Base-by-base conservation (phyloP, 139 green algal species). In the Micractinium sp. region DNA sequence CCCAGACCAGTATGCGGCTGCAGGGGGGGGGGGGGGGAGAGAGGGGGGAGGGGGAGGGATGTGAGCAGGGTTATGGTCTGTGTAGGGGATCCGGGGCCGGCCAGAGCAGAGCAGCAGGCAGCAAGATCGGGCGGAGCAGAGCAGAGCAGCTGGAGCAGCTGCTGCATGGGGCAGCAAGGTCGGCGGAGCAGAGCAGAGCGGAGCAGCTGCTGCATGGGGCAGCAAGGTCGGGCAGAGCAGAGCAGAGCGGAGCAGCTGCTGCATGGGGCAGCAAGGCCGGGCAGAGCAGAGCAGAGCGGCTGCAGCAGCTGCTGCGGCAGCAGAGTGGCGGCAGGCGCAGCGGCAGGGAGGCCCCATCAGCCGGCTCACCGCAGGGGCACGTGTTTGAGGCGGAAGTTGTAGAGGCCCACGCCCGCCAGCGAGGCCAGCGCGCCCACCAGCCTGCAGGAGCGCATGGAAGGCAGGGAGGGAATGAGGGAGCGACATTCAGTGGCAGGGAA, bases 371-470 rank as follows among this genome's bases (percentile, higher is more conserved):
- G 90, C 41, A 98, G 83, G 1, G 95, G 93, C 15, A 95, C 90
- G 19, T 92, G 39, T 85, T 98, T 97, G 36, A 98, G 91, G 31
- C 63, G 23, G 78, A 91, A 96, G 36, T 93, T 96, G 92, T 98
- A 98, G 89, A 95, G 94, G 5, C 81, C 94, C 39, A 98, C 94
- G 0, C 96, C 96, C 29, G 78, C 90, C 47, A 99, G 93, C 5
- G 89, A 92, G 5, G 98, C 96, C 16, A 99, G 73, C 15, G 90
- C 91, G 19, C 94, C 95, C 41, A 95, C 95, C 53, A 99, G 93
- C n/a, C 86, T 88, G 82, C 82, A 71, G 63, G 18, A 16, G 14
- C 63, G 18, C 20, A 71, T 16, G 63, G 63, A 27, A 31, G 63
- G 14, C 7, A 31, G 63, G 63, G 20, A 71, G 63, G 20, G 20